Conservation (phyloP, 495 filamentous ascomycete genomes). For the Hypomontagnella submonticulosa region DNA sequence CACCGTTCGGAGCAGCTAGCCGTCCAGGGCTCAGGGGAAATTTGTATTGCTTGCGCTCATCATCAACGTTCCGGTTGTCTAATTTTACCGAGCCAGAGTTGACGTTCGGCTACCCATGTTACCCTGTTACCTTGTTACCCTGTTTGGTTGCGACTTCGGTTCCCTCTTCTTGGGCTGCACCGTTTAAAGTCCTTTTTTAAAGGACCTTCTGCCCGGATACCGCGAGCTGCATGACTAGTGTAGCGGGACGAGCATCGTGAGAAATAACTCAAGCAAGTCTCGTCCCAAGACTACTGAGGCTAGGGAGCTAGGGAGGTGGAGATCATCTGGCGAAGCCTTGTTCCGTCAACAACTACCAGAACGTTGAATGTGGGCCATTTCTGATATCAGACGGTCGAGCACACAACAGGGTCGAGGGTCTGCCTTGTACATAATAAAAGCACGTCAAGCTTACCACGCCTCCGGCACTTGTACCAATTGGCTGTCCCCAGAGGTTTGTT, state of each 20-base stretch:
- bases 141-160: conserved; percentile 20
- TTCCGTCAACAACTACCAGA: conserved; percentile 23
- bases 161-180: conserved; percentile 14
- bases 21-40: conserved; percentile 26
- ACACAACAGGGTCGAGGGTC: conserved; percentile 16
- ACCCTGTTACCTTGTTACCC: conserved; percentile 27
- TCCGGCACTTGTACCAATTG: conserved; percentile 35
- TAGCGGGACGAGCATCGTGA: conserved; percentile 18
- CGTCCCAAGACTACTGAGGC: not conserved
- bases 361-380: conserved; percentile 35
- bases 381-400: conserved; percentile 26
- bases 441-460: conserved; percentile 31
- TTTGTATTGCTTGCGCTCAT: conserved; percentile 32
- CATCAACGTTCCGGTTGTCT: conserved; percentile 38
- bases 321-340: conserved; percentile 21
- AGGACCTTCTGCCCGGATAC: conserved; percentile 31
- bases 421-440: conserved; percentile 25
- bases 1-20: conserved; percentile 38
- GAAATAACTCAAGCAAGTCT: conserved; percentile 11
- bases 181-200: conserved; percentile 31
- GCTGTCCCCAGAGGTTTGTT: conserved; percentile 25
- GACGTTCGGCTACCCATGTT: conserved; percentile 16
- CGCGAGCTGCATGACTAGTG: conserved; percentile 35
- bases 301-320: conserved; percentile 16
- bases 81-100: conserved; percentile 47